Evolutionary conservation across 345 rosid species (phyloP), one percentile per base, ranked within the genome.

Genomic region (Bruguiera sexangula): DNA sequence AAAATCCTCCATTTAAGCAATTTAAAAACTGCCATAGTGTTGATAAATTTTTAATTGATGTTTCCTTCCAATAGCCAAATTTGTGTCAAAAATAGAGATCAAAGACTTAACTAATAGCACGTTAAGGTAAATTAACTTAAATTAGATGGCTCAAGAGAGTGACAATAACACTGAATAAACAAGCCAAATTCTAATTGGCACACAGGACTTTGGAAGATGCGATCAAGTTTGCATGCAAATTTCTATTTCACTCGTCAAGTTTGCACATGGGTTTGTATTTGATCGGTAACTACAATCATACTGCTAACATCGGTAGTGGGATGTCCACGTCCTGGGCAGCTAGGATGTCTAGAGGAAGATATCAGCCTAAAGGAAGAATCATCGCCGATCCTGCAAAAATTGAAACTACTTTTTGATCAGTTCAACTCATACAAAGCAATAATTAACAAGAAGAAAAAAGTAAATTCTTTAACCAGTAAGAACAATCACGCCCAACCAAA

Each of bases 11-110:
- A 95, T 75, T 88, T 92, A 19, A 88, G 74, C 83, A 95, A 85
- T 85, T 87, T 91, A 80, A 95, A 95, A 68, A 96, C 88, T 72
- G 89, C 99, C 82, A 88, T 95, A 92, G 80, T 69, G 85, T 88
- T 60, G 96, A 95, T 79, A 95, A 76, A 77, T 92, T 96, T 82
- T 95, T 95, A 76, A 90, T 82, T 69, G 96, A 92, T 69, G 97
- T 95, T 87, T 95, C 99, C 99, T 95, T 83, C 75, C 79, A 61
- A 77, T 43, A 65, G 43, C 69, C 69, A 15, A 69, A 37, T 20
- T 62, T 26, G 59, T 59, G 50, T 74, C 68, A 79, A 76, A 63
- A 71, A 67, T 32, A 68, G n/a, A 67, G 9, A 52, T 64, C 21
- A 6, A 34, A 62, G 60, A 70, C 65, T 22, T 18, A 59, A 37